Evolutionary conservation across 768 basidiomycete species (phyloP).

Genomic region (Lentinula raphanica): DNA sequence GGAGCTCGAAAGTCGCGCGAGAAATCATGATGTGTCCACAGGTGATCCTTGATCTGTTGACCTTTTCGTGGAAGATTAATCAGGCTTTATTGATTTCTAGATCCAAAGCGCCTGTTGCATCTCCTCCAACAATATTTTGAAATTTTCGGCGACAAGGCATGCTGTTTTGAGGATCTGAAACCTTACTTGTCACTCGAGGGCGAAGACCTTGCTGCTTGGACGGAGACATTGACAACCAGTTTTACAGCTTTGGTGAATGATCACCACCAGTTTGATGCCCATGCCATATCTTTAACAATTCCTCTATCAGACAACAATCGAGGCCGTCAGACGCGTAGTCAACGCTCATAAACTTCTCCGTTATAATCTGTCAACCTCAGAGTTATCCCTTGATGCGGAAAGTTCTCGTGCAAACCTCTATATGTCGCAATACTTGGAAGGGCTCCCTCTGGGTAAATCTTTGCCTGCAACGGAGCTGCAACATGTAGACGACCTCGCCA

Average conservation of each 20-base stretch:
- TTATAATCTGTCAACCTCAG: slow-evolving; percentile 42
- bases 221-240: slow-evolving; percentile 44
- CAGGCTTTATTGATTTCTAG: slow-evolving; percentile 25
- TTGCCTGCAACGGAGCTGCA: slow-evolving; percentile 78
- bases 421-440: slow-evolving; percentile 57
- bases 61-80: too few relatives aligned
- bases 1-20: slow-evolving; percentile 65
- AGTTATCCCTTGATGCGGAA: slow-evolving; percentile 57
- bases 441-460: slow-evolving; percentile 58
- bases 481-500: slow-evolving; percentile 78
- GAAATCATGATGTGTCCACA: slow-evolving; percentile 40
- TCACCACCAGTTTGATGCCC: not conserved
- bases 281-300: not conserved
- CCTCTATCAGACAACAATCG: slow-evolving; percentile 41
- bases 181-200: slow-evolving; percentile 54
- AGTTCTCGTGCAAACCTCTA: slow-evolving; percentile 44
- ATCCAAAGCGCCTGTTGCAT: slow-evolving; percentile 34
- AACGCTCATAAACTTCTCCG: slow-evolving; percentile 76
- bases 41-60: slow-evolving; percentile 30
- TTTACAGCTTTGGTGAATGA: slow-evolving; percentile 42
- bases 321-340: slow-evolving; percentile 61
- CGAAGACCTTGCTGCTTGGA: slow-evolving; percentile 46
- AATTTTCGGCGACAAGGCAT: slow-evolving; percentile 72
- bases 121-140: slow-evolving; percentile 67
- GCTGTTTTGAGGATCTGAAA: slow-evolving; percentile 82